phyloP scores from a whole-genome alignment of 768 basidiomycete species.

The Boletus tylopilopsis region DNA sequence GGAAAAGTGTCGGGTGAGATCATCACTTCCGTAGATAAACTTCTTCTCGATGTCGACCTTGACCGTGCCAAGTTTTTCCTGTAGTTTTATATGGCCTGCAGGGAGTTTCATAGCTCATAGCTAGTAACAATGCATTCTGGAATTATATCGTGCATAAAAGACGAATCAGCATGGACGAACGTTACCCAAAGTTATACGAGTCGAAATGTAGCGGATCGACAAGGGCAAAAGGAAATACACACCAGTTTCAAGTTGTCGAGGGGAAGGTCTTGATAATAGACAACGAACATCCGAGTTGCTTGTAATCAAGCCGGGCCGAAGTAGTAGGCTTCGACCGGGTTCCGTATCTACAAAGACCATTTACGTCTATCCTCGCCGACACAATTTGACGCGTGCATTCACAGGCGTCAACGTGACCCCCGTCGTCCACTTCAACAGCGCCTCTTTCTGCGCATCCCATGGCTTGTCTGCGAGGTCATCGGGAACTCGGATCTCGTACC shows the following conservation, averaged over 20 bases:
- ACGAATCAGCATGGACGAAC: too few species aligned
- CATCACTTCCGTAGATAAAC: conserved; percentile 60
- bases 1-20: conserved; percentile 60
- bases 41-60: conserved; percentile 61
- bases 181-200: too few species aligned
- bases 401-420: conserved; percentile 35
- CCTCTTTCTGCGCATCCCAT: conserved; percentile 32
- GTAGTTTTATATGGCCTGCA: conserved; percentile 53
- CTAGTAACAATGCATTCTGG: conserved; percentile 56
- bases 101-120: conserved; percentile 62
- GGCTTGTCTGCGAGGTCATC: conserved; percentile 29
- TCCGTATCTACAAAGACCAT: too few species aligned
- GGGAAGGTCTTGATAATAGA: too few species aligned
- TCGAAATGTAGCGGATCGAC: too few species aligned
- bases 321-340: too few species aligned
- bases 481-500: conserved; percentile 40
- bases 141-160: too few species aligned
- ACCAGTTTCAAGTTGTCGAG: too few species aligned
- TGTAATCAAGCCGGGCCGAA: too few species aligned
- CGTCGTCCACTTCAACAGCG: conserved; percentile 35
- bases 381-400: conserved; percentile 18
- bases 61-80: conserved; percentile 59
- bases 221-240: too few species aligned
- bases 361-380: background rate
- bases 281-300: too few species aligned